A percentile compares a stretch with the other conserved stretches of the same genome.
Evolutionary conservation across 495 filamentous ascomycete species (phyloP).

Genomic region (Thozetella sp.): DNA sequence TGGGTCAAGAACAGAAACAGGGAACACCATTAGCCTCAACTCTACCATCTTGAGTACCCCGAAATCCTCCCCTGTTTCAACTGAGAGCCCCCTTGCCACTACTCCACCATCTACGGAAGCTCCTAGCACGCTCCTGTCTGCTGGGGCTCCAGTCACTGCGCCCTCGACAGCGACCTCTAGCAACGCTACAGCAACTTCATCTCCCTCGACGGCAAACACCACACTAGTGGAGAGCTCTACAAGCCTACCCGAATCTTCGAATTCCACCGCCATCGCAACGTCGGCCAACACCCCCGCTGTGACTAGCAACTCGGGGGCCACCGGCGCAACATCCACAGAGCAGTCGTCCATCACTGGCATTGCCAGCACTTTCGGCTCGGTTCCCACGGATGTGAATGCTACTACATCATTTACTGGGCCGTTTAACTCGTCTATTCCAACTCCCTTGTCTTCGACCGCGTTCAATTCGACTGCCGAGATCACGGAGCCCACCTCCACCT

Average conservation of each 20-base stretch:
- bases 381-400: not conserved
- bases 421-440: not conserved
- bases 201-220: no score
- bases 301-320: no score
- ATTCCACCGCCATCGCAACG: not conserved
- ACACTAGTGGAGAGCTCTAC: no score
- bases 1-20: not conserved
- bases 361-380: constrained; percentile 1
- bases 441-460: not conserved
- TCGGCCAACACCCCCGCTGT: not conserved
- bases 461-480: not conserved
- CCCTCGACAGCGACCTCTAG: not conserved
- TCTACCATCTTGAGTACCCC: not conserved
- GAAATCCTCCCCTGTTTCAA: not conserved
- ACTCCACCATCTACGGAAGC: not conserved
- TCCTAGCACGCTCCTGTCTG: no score
- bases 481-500: constrained; percentile 1
- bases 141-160: no score
- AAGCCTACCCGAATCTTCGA: no score
- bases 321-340: not conserved
- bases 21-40: not conserved
- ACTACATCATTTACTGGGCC: not conserved
- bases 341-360: not conserved
- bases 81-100: not conserved
- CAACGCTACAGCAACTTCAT: no score